phyloP scores from a whole-genome alignment of 2,329 filamentous ascomycete genomes.

The Cryphonectria parasitica region DNA sequence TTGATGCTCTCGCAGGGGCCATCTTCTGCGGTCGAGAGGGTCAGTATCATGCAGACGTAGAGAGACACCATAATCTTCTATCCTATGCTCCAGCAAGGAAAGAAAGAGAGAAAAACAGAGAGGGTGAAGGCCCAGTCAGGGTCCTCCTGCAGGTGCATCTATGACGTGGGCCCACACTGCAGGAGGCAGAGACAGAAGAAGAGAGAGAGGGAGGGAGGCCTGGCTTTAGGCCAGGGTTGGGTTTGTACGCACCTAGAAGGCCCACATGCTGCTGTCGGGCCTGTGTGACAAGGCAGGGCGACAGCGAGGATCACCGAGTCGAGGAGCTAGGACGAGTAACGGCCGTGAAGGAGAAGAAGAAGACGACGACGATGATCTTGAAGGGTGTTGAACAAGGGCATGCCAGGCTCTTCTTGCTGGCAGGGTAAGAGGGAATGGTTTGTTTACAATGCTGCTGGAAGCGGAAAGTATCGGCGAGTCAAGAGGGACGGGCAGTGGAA shows the following conservation, averaged over 20 bases:
- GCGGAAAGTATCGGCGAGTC: slow-evolving; percentile 13
- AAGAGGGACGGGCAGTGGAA: not conserved
- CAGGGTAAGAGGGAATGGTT: not conserved
- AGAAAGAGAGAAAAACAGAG: not conserved
- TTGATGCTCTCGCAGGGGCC: slow-evolving; percentile 29
- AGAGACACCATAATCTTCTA: not conserved
- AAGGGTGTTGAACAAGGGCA: not conserved
- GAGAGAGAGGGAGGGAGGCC: slow-evolving; percentile 2
- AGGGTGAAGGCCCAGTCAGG: slow-evolving; percentile 3
- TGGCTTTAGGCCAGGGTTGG: not conserved
- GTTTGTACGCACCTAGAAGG: slow-evolving; percentile 27
- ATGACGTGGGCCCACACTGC: slow-evolving; percentile 24
- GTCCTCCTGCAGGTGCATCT: slow-evolving; percentile 6
- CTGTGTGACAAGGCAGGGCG: slow-evolving; percentile 20
- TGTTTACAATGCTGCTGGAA: slow-evolving; percentile 12
- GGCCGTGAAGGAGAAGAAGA: not conserved
- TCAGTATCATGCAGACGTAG: slow-evolving; percentile 17
- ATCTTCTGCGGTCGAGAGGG: slow-evolving; percentile 25
- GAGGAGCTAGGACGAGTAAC: not conserved
- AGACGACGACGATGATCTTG: not conserved
- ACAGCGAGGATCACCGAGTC: slow-evolving; percentile 2
- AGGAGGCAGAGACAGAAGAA: not conserved
- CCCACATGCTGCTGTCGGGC: slow-evolving; percentile 31
- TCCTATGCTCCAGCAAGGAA: slow-evolving; percentile 11
- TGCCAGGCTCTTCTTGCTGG: not conserved